Evolutionary conservation across 169 alveolate species (phyloP).

Genomic region (Eimeria mitis): DNA sequence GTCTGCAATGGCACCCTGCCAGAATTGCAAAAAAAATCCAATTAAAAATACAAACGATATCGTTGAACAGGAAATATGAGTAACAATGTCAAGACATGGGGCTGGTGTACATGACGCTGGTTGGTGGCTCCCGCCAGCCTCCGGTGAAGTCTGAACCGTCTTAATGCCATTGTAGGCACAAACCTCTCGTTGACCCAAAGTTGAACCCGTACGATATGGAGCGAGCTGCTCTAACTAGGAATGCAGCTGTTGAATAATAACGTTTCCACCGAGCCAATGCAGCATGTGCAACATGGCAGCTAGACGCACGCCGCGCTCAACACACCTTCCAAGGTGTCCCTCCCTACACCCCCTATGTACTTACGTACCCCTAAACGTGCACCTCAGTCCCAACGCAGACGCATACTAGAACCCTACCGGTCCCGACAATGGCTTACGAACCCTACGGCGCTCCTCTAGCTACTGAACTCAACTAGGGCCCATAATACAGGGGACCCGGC

Average conservation of each 20-base stretch:
- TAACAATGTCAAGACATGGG: conserved; percentile 13
- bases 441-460: too few species aligned
- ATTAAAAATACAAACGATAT: not conserved
- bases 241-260: too few species aligned
- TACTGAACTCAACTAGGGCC: not conserved
- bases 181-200: not conserved
- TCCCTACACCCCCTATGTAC: not conserved
- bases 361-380: not conserved
- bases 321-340: not conserved
- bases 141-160: not conserved
- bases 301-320: not conserved
- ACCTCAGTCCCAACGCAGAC: not conserved
- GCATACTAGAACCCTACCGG: not conserved
- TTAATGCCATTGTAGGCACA: not conserved
- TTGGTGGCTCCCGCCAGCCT: conserved; percentile 4
- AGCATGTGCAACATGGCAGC: not conserved
- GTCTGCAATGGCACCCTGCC: not conserved
- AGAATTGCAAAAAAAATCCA: not conserved
- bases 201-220: not conserved
- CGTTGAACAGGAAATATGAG: not conserved
- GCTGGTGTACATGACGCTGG: not conserved
- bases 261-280: not conserved
- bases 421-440: not conserved
- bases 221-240: not conserved
- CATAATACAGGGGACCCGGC: too few species aligned